A percentile compares a stretch with the other conserved stretches of the same genome.
Evolutionary conservation across 331 rosid genomes (phyloP).

Genomic region (Acacia concinna): DNA sequence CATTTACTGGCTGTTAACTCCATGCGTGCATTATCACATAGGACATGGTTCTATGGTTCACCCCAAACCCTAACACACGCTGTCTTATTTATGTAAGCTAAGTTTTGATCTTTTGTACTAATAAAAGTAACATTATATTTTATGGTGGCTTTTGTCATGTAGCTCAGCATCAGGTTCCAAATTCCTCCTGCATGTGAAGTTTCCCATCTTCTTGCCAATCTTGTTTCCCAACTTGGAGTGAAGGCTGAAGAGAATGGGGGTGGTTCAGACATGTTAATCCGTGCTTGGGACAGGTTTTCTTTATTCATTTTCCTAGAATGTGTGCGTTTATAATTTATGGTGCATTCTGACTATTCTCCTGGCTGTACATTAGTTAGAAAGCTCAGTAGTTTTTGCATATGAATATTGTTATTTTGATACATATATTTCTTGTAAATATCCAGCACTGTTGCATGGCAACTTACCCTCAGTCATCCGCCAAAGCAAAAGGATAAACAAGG

Average conservation of each 20-base stretch:
- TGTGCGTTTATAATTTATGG: slow-evolving; percentile 14
- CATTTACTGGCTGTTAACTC: neutral
- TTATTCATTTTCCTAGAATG: slow-evolving; percentile 18
- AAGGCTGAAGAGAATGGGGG: slow-evolving; percentile 69
- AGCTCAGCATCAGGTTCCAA: slow-evolving; percentile 74
- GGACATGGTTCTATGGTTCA: neutral
- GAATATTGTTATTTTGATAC: neutral
- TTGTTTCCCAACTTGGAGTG: slow-evolving; percentile 70
- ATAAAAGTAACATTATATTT: slow-evolving; percentile 18
- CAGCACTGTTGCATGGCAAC: slow-evolving; percentile 90
- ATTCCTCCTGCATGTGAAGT: slow-evolving; percentile 75
- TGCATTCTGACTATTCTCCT: slow-evolving; percentile 13
- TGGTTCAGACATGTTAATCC: slow-evolving; percentile 70
- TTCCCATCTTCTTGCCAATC: slow-evolving; percentile 69
- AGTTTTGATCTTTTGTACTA: slow-evolving; percentile 12
- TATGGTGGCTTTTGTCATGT: slow-evolving; percentile 32
- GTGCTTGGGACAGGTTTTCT: slow-evolving; percentile 77
- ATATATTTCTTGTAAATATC: slow-evolving; percentile 32
- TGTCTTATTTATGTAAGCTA: neutral
- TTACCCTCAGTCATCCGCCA: slow-evolving; percentile 57
- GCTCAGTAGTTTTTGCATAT: neutral
- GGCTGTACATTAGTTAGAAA: neutral
- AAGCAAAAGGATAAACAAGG: slow-evolving; percentile 44
- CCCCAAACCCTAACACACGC: neutral
- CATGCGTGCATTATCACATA: neutral